phyloP scores from a whole-genome alignment of 495 filamentous ascomycete species.

The Penicillium nucicola region DNA sequence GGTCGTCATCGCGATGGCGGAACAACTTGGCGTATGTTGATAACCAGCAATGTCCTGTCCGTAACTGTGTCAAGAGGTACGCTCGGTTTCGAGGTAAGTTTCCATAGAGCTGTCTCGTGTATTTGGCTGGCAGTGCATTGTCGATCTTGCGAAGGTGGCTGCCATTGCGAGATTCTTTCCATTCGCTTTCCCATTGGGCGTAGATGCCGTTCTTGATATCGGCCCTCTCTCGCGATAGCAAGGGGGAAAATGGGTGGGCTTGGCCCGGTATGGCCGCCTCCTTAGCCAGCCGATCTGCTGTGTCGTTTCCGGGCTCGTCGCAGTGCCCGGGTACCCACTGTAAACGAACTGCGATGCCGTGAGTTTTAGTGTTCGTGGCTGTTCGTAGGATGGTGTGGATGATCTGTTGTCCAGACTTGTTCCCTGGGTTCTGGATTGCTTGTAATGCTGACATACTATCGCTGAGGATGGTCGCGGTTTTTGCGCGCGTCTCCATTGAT shows the following conservation, averaged over 20 bases:
- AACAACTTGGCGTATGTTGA: background rate
- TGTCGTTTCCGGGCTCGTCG: too few species aligned
- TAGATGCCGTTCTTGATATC: background rate
- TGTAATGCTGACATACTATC: conserved; percentile 20
- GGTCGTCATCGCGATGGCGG: background rate
- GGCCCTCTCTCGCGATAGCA: conserved; percentile 15
- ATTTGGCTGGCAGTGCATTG: background rate
- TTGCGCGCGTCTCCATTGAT: background rate
- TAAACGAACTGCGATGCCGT: conserved; percentile 9
- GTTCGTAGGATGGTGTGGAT: conserved; percentile 15
- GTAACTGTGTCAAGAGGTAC: background rate
- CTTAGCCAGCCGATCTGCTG: too few species aligned
- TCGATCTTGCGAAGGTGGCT: background rate
- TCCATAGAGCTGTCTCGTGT: background rate
- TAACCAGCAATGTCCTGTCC: background rate
- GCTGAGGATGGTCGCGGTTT: conserved; percentile 9
- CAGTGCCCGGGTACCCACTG: conserved; percentile 19
- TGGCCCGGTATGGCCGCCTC: conserved; percentile 9
- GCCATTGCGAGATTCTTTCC: background rate
- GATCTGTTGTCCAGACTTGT: too few species aligned
- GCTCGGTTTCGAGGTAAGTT: background rate
- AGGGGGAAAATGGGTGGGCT: conserved; percentile 11
- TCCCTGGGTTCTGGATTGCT: too few species aligned
- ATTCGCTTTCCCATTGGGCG: background rate
- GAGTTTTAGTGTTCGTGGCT: conserved; percentile 10